These are phyloP conservation scores for Chaetomium fimeti DNA, from an alignment of 495 filamentous ascomycete genomes.

Conservation along the genomic window DNA sequence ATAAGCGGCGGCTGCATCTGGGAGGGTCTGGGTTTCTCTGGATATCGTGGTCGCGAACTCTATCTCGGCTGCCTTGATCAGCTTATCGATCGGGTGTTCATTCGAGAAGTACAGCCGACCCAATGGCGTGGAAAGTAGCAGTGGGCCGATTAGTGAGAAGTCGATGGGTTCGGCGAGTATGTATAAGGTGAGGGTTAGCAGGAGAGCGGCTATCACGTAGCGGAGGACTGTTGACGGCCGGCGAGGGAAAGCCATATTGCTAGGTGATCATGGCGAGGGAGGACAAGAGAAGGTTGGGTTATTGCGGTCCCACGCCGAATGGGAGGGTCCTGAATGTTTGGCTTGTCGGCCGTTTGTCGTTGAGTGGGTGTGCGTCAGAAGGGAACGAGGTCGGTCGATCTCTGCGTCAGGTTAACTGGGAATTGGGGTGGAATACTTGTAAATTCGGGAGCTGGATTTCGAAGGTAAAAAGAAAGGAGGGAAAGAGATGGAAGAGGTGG, in stretches of 20 bases:
- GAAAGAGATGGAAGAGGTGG: background rate
- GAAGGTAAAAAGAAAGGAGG: background rate
- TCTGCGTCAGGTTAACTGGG: background rate
- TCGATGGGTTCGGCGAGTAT: slow-evolving; percentile 1
- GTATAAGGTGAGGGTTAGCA: slow-evolving; percentile 38
- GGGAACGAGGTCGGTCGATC: background rate
- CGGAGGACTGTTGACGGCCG: slow-evolving; percentile 41
- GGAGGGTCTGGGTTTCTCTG: slow-evolving; percentile 51
- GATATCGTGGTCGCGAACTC: slow-evolving; percentile 41
- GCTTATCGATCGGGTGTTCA: slow-evolving; percentile 48
- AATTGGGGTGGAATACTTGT: background rate
- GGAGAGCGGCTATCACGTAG: slow-evolving; percentile 35
- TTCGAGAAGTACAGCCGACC: background rate
- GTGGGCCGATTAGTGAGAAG: background rate
- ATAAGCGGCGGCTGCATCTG: slow-evolving; percentile 61
- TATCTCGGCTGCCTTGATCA: slow-evolving; percentile 46
- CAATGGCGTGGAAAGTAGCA: background rate
- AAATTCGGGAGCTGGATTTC: background rate
- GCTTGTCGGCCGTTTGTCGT: background rate
- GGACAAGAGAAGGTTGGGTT: background rate
- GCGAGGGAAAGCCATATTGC: slow-evolving; percentile 42
- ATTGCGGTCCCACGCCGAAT: background rate
- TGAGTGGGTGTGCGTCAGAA: background rate
- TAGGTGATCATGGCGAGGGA: slow-evolving; percentile 36
- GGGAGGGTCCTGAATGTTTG: background rate